A percentile compares a stretch with the other conserved stretches of the same genome.
Conservation (phyloP, 495 filamentous ascomycete species). For the Physcia stellaris region DNA sequence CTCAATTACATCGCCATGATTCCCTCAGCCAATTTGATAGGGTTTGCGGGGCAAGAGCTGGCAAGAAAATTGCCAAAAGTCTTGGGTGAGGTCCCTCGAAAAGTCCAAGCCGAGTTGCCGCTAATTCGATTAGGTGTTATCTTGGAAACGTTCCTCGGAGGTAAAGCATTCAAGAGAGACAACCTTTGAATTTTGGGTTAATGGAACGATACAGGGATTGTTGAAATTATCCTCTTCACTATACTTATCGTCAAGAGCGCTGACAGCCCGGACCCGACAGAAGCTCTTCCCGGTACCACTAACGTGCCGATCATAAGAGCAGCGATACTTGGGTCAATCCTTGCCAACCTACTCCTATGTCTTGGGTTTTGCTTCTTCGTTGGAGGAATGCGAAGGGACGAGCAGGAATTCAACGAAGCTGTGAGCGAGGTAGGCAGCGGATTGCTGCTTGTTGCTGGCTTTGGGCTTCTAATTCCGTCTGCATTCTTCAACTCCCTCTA, state of each 20-base stretch:
- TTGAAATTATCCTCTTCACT: conserved; percentile 77
- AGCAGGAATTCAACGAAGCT: conserved; percentile 58
- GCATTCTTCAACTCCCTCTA: conserved; percentile 55
- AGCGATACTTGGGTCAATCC: conserved; percentile 67
- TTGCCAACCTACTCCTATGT: conserved; percentile 67
- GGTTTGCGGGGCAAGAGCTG: conserved; percentile 72
- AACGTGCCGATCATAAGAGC: conserved; percentile 64
- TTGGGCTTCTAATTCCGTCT: conserved; percentile 72
- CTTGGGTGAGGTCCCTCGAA: conserved; percentile 29
- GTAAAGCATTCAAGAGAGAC: too few species aligned
- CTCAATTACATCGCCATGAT: conserved; percentile 75
- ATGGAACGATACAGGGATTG: too few species aligned
- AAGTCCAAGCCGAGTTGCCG: neutral
- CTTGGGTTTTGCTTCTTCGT: conserved; percentile 66
- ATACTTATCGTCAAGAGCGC: conserved; percentile 40
- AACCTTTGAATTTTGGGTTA: too few species aligned
- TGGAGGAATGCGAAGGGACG: conserved; percentile 51
- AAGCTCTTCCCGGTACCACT: conserved; percentile 16
- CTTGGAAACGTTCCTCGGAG: conserved; percentile 61
- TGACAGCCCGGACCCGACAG: conserved; percentile 20
- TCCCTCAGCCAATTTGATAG: conserved; percentile 74
- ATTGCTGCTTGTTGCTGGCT: conserved; percentile 65
- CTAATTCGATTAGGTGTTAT: conserved; percentile 33
- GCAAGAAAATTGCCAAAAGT: conserved; percentile 69
- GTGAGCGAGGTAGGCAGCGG: conserved; percentile 73